Evolutionary conservation across 2,329 filamentous ascomycete genomes (phyloP), one percentile per base, ranked within the genome.

Genomic region (Lasiodiplodia hormozganensis): DNA sequence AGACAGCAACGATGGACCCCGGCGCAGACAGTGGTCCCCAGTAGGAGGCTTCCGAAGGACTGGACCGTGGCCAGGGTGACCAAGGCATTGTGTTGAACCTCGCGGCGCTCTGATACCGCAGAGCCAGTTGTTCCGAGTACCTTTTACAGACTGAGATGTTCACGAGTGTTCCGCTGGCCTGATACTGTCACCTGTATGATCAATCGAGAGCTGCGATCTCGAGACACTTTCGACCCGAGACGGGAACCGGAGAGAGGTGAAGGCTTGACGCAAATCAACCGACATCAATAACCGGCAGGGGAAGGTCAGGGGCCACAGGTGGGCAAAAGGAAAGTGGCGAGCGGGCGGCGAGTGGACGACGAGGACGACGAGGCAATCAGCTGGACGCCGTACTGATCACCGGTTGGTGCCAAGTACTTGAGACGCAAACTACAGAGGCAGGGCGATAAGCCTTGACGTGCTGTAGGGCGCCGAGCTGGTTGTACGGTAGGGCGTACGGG

Each of bases 191-290:
- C 85, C 85, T 74, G 85, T 86, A 80, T 87, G 85, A 56, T 83
- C 82, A 82, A 81, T 85, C 70, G 84, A 86, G 49, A 87, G 79
- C 76, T 87, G 85, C 70, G 84, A 82, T 83, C 84, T 86, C 80
- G 85, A 86, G 76, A 87, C 83, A 69, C 84, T 82, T 77, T 83
- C 80, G 79, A 86, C 82, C 82, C 85, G 83, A 83, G 83, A 83
- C 72, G 85, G 85, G 74, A 85, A 86, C 70, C 84, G 83, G 75
- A 87, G 77, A 70, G 84, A 86, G 73, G 84, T 82, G 71, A 84
- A 82, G 72, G 83, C 83, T 79, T 82, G 80, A 78, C 85, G 84
- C 77, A 84, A 78, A 80, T 86, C 84, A 86, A 86, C 85, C 85
- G 85, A 87, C 85, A 87, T 87, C 85, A 85, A 86, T 78, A 54